Evolutionary conservation across 164 flowering plant genomes (phyloP).

Genomic region (Kingdonia uniflora): DNA sequence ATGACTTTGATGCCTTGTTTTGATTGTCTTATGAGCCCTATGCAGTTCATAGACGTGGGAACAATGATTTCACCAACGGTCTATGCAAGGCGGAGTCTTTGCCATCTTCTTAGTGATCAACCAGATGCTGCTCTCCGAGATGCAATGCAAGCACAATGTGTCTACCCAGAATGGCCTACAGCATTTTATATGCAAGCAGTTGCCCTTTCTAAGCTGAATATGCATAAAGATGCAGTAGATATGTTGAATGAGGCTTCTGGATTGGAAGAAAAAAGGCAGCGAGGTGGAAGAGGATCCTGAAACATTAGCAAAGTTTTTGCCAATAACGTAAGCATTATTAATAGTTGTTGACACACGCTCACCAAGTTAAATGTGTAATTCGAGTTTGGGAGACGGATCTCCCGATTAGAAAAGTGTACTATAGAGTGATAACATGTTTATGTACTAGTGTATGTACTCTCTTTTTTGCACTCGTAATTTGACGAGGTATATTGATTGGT

Average conservation of each 20-base stretch:
- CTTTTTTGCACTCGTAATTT: neutral
- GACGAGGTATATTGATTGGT: too few relatives aligned
- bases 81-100: slow-evolving; percentile 79
- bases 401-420: slow-evolving; percentile 18
- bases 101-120: slow-evolving; percentile 75
- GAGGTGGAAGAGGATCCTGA: slow-evolving; percentile 35
- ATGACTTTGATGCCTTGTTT: neutral
- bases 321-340: slow-evolving; percentile 6
- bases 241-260: slow-evolving; percentile 85
- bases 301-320: neutral
- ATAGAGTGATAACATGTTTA: slow-evolving; percentile 12
- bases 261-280: slow-evolving; percentile 72
- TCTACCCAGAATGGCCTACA: slow-evolving; percentile 89
- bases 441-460: neutral
- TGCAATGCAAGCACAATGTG: slow-evolving; percentile 98
- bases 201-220: slow-evolving; percentile 87
- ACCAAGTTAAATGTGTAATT: slow-evolving; percentile 9
- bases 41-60: slow-evolving; percentile 91
- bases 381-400: slow-evolving; percentile 15
- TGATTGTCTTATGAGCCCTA: neutral
- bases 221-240: slow-evolving; percentile 92
- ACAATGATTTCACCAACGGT: slow-evolving; percentile 94
- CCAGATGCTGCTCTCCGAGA: slow-evolving; percentile 95
- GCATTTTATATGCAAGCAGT: slow-evolving; percentile 97
- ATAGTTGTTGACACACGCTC: slow-evolving; percentile 12